Percentiles rank a stretch among this genome's conserved stretches.
Conservation (phyloP, 179 eudicot species). For the Silene noctiflora region DNA sequence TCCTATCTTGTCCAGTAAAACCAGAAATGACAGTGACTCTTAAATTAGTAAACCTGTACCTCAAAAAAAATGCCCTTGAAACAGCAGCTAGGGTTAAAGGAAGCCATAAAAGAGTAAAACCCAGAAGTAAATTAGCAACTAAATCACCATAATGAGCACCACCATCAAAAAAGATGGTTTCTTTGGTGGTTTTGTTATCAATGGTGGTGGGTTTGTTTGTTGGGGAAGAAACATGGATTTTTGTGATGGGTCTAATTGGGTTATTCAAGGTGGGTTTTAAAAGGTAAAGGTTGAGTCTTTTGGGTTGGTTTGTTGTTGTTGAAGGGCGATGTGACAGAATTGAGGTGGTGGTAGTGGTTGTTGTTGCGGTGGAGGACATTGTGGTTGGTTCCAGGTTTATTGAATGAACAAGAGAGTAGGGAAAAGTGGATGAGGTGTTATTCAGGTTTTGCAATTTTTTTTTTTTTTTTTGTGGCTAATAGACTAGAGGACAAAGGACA, state of each 20-base stretch:
- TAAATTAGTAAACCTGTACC: slow-evolving; percentile 73
- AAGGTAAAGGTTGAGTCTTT: slow-evolving; percentile 25
- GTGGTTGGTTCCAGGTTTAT: slow-evolving; percentile 18
- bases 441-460: background rate
- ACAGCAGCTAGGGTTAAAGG: slow-evolving; percentile 84
- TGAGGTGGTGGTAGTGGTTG: slow-evolving; percentile 31
- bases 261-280: slow-evolving; percentile 25
- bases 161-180: slow-evolving; percentile 75
- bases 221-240: slow-evolving; percentile 61
- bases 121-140: slow-evolving; percentile 60
- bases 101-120: slow-evolving; percentile 80
- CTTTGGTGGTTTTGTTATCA: slow-evolving; percentile 33
- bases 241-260: slow-evolving; percentile 41
- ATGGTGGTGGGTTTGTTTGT: slow-evolving; percentile 39
- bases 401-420: background rate
- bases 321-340: slow-evolving; percentile 29
- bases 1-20: slow-evolving; percentile 68
- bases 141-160: slow-evolving; percentile 89
- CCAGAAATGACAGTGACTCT: slow-evolving; percentile 90
- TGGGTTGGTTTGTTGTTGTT: slow-evolving; percentile 24
- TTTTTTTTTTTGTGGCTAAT: background rate
- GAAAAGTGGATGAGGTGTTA: slow-evolving; percentile 23
- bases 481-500: too few species aligned
- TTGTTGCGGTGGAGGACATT: slow-evolving; percentile 41
- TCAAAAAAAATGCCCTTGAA: slow-evolving; percentile 62